Evolutionary conservation across 495 filamentous ascomycete species (phyloP).

Genomic region (Xylaria longipes): DNA sequence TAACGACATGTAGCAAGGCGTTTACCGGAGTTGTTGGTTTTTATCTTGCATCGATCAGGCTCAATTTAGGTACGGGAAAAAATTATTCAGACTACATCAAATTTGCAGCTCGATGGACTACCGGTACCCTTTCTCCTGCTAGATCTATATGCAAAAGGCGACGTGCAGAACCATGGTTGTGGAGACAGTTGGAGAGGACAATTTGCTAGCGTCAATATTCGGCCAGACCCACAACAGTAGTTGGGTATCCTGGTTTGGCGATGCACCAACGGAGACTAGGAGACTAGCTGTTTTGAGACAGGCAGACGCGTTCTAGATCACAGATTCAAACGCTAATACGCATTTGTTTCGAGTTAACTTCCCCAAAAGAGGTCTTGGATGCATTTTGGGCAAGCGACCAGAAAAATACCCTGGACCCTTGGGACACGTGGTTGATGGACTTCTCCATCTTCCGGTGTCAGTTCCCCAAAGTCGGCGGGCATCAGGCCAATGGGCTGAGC

Average conservation of each 20-base stretch:
- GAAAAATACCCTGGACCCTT: not conserved
- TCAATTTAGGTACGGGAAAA: not conserved
- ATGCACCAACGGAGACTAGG: slow-evolving; percentile 10
- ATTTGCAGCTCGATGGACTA: not conserved
- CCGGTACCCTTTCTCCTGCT: not conserved
- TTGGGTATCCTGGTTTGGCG: not conserved
- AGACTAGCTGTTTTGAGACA: slow-evolving; percentile 13
- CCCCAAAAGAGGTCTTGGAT: slow-evolving; percentile 1
- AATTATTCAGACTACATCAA: not conserved
- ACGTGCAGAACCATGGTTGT: not conserved
- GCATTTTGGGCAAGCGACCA: not conserved
- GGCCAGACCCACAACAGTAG: not conserved
- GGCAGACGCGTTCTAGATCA: slow-evolving; percentile 12
- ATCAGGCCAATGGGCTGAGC: not conserved
- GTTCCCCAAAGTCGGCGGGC: not conserved
- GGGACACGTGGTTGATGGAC: slow-evolving; percentile 4
- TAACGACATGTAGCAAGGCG: not conserved
- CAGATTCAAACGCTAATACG: slow-evolving; percentile 10
- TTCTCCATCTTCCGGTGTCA: not conserved
- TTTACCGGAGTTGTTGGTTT: not conserved
- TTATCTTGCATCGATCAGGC: not conserved
- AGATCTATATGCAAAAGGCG: not conserved
- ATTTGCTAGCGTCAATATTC: not conserved
- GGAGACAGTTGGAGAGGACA: not conserved
- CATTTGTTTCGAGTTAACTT: not conserved